Evolutionary conservation across 106 monocot genomes (phyloP).

Genomic region (Triglochin maritima): DNA sequence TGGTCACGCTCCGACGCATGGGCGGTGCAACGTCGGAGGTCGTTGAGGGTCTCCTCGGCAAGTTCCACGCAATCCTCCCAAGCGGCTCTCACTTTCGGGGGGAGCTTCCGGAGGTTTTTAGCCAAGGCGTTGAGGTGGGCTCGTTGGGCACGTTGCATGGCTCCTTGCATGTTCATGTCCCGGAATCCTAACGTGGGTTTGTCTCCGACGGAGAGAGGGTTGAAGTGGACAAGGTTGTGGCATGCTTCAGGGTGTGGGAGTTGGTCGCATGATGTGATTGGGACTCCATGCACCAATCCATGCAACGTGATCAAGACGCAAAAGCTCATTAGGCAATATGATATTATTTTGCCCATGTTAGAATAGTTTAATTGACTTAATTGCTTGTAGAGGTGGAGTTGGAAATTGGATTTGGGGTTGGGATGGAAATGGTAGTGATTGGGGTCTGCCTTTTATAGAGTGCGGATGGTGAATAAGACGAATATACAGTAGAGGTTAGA

Average conservation of each 20-base stretch:
- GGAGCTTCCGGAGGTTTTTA: neutral
- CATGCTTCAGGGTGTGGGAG: neutral
- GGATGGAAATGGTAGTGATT: too few species aligned
- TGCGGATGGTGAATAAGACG: too few species aligned
- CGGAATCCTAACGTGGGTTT: neutral
- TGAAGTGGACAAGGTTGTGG: neutral
- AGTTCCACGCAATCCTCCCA: neutral
- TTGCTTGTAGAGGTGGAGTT: too few species aligned
- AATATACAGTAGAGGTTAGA: too few species aligned
- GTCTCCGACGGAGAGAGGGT: neutral
- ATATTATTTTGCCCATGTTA: too few species aligned
- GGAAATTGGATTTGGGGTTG: too few species aligned
- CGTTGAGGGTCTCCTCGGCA: neutral
- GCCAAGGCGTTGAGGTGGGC: neutral
- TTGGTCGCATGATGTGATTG: slow-evolving; percentile 3
- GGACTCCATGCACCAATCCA: neutral
- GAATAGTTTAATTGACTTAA: too few species aligned
- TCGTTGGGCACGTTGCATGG: neutral
- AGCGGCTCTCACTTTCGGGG: neutral
- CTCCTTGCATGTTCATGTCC: neutral
- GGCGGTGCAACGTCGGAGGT: neutral
- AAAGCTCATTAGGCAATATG: too few species aligned
- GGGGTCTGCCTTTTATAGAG: too few species aligned
- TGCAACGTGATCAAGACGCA: neutral
- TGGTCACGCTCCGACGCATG: slow-evolving; percentile 1